Base-by-base conservation (phyloP, 179 eudicot genomes). In the Actinidia chinensis region DNA sequence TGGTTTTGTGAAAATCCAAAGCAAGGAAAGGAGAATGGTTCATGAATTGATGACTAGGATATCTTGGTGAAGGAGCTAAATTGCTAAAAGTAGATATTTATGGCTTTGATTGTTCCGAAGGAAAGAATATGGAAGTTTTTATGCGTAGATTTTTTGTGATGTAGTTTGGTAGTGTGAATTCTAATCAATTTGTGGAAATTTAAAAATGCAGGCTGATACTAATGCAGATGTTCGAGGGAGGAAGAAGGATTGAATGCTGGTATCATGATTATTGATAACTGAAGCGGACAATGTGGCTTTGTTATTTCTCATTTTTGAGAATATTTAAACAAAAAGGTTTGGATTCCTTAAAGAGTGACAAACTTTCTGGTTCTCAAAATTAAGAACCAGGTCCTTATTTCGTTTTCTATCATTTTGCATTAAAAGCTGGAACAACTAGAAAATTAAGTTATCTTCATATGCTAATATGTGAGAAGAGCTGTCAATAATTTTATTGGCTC, bases 211-310 rank as follows among this genome's bases (percentile, higher is more conserved):
- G 99, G 99, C 98, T 88, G 99, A 96, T 85, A 79, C 84, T 60
- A 94, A 96, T 84, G 87, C 87, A 65, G 98, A 96, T 91, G 98
- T 94, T 82, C 92, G 99, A 68, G 99, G 93, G n/a, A n/a, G n/a
- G n/a, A 73, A 89, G 99, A 87, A 96, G 94, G 99, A 87, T 96
- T 77, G n/a, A 89, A 94, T 92, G 99, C 97, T 82, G 99, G 99
- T 66, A 91, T 96, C 71, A 72, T 89, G 86, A 94, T 96, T 66
- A 94, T 96, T 78, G 99, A 96, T 81, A 96, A 89, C 82, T 82
- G 99, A 98, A 71, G 87, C 75, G 84, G 95, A 94, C 66, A 96
- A 91, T 48, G 98, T 96, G 42, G 77, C 98, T 60, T 82, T 96
- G 87, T 83, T 96, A 23, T 96, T 94, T 79, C 99, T 98, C 8